phyloP scores from a whole-genome alignment of 768 basidiomycete genomes.

The Psilocybe subaeruginosa region DNA sequence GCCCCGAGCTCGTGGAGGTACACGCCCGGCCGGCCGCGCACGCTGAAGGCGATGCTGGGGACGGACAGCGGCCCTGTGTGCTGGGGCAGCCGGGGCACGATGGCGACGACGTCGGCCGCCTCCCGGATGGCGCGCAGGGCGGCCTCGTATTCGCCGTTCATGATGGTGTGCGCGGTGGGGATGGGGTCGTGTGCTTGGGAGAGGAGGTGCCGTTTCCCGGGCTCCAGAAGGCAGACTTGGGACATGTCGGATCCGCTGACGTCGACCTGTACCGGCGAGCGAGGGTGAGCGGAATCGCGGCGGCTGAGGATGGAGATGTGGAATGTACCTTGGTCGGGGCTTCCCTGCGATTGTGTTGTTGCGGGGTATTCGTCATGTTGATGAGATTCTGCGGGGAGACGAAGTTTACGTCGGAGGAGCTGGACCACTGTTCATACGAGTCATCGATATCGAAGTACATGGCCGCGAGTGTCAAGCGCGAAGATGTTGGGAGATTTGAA shows the following conservation, averaged over 20 bases:
- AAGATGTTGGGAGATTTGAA: too few relatives aligned
- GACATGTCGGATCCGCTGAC: neutral
- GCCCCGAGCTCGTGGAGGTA: conserved; percentile 13
- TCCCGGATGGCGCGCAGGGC: neutral
- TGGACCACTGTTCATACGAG: too few relatives aligned
- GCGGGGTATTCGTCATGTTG: neutral
- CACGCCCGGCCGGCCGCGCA: conserved; percentile 25
- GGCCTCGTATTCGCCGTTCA: conserved; percentile 16
- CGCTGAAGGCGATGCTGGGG: conserved; percentile 23
- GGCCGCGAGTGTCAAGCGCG: too few relatives aligned
- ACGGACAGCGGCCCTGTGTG: conserved; percentile 14
- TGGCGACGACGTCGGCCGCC: conserved; percentile 10
- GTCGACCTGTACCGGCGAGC: neutral
- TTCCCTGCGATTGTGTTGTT: too few relatives aligned
- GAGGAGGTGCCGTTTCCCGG: conserved; percentile 7
- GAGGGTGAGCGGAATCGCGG: neutral
- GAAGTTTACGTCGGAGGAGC: neutral
- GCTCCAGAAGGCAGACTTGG: neutral
- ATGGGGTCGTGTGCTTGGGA: conserved; percentile 7
- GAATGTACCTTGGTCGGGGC: neutral
- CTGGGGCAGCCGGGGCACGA: conserved; percentile 19
- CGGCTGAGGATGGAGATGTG: too few relatives aligned
- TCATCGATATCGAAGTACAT: neutral
- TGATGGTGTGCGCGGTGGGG: conserved; percentile 14
- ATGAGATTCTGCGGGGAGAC: conserved; percentile 2